A percentile compares a stretch with the other conserved stretches of the same genome.
Evolutionary conservation across 2,329 filamentous ascomycete genomes (phyloP).

Genomic region (Microcera coccophila): DNA sequence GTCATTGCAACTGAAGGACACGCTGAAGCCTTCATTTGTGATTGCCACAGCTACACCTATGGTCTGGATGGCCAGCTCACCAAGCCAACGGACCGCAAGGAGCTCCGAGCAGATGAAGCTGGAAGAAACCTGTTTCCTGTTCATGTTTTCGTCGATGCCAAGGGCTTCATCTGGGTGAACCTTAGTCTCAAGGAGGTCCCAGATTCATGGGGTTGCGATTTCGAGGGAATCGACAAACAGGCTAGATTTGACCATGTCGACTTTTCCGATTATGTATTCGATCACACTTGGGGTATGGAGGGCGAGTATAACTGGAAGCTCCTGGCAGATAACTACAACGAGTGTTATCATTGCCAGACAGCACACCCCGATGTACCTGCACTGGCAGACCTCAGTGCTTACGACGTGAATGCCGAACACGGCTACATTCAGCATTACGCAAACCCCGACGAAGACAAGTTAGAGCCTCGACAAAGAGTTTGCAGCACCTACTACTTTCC

Average conservation of each 20-base stretch:
- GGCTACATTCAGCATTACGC: constrained; percentile 47
- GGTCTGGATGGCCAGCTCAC: neutral
- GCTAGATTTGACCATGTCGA: constrained; percentile 42
- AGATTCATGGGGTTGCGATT: constrained; percentile 48
- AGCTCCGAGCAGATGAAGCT: too few species aligned
- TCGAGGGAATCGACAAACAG: constrained; percentile 44
- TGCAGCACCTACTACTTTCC: constrained; percentile 46
- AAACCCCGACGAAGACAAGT: constrained; percentile 42
- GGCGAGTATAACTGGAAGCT: constrained; percentile 58
- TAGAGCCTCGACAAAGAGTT: constrained; percentile 41
- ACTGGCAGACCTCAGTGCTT: constrained; percentile 53
- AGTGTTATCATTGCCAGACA: constrained; percentile 59
- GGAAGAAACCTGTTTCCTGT: constrained; percentile 51
- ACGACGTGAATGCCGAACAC: constrained; percentile 45
- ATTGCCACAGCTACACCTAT: neutral
- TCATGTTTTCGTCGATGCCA: constrained; percentile 48
- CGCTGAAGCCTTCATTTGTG: neutral
- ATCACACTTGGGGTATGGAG: constrained; percentile 54
- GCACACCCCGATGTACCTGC: constrained; percentile 54
- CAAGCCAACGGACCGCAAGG: neutral
- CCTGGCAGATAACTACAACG: constrained; percentile 60
- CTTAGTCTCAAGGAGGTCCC: constrained; percentile 44
- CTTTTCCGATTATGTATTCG: constrained; percentile 51
- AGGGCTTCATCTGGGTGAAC: constrained; percentile 57
- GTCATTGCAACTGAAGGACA: neutral